Base-by-base conservation (phyloP, 1,139 yeast species). In the Sugiyamaella pinicola region DNA sequence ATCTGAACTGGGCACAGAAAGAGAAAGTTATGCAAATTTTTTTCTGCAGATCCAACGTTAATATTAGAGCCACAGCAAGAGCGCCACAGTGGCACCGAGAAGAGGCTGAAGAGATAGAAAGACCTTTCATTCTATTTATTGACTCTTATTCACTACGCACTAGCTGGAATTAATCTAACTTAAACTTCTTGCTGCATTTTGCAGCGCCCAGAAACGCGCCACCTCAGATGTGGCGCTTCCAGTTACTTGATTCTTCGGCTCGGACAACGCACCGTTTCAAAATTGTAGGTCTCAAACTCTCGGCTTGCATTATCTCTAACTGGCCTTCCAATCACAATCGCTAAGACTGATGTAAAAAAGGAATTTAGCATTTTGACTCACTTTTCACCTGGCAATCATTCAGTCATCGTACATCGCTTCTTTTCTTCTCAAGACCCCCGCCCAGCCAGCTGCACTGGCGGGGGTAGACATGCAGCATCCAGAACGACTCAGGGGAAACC, bases 301-400 rank as follows among this genome's bases (percentile, higher is more conserved):
- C 49, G 53, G 3, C 28, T 29, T 51, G 54, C 54, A 47, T 51
- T 47, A 51, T 51, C 53, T 38, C 35, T 3, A 19, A 9, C 18
- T 17, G 19, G 29, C 17, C 47, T 12, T 15, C 54, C 54, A 51
- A 51, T 51, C 39, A 42, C 6, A 29, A 13, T 37, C 12, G 21
- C 29, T n/a, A 31, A 18, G 10, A 15, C 22, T 12, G 10, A 17
- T 8, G 22, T 9, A 24, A 51, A n/a, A 47, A 42, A 47, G 51
- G 28, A 51, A 51, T 51, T 51, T 51, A 51, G 53, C 49, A 45
- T 33, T 45, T 26, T n/a, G 37, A 34, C 44, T 21, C 18, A 15
- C 47, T 18, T 19, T 19, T 31, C 38, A 33, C 6, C 29, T 5
- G 24, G 47, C 47, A 42, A 15, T 18, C 13, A 49, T 44, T 29